A percentile compares a stretch with the other conserved stretches of the same genome.
Conservation (phyloP, 2,329 filamentous ascomycete genomes). For the Penicillium sp. region DNA sequence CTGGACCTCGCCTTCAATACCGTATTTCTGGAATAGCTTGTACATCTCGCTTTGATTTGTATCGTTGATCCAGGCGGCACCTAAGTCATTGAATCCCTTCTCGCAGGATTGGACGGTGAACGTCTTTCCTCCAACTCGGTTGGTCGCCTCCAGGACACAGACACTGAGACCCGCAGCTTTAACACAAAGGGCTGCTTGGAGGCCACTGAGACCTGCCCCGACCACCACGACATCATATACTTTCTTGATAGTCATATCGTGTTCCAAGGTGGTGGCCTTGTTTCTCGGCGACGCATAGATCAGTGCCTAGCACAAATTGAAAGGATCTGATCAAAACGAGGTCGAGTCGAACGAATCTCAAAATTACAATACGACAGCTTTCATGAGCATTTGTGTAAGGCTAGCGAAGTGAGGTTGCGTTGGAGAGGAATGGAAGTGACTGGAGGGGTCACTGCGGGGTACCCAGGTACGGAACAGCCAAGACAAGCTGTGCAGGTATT, state of each 20-base stretch:
- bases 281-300: not conserved
- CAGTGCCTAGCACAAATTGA: not conserved
- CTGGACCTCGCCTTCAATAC: slow-evolving; percentile 25
- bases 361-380: not conserved
- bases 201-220: slow-evolving; percentile 40
- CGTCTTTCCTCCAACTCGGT: slow-evolving; percentile 44
- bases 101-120: slow-evolving; percentile 25
- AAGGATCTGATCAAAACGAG: too few relatives aligned
- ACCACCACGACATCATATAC: slow-evolving; percentile 32
- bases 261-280: too few relatives aligned
- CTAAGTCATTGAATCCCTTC: slow-evolving; percentile 31
- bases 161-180: slow-evolving; percentile 33
- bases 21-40: slow-evolving; percentile 15
- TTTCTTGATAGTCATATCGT: not conserved
- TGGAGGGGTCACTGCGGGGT: slow-evolving; percentile 55
- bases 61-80: slow-evolving; percentile 40
- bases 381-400: not conserved
- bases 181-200: slow-evolving; percentile 34
- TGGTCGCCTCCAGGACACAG: slow-evolving; percentile 40
- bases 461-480: slow-evolving; percentile 50
- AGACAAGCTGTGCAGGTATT: slow-evolving; percentile 41
- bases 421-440: slow-evolving; percentile 58
- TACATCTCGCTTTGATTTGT: slow-evolving; percentile 19
- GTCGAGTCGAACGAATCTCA: not conserved
- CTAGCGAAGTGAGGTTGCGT: slow-evolving; percentile 50